These are phyloP conservation scores for Diaporthe sp. DNA, from an alignment of 2,329 filamentous ascomycete species.

Conservation along the genomic window DNA sequence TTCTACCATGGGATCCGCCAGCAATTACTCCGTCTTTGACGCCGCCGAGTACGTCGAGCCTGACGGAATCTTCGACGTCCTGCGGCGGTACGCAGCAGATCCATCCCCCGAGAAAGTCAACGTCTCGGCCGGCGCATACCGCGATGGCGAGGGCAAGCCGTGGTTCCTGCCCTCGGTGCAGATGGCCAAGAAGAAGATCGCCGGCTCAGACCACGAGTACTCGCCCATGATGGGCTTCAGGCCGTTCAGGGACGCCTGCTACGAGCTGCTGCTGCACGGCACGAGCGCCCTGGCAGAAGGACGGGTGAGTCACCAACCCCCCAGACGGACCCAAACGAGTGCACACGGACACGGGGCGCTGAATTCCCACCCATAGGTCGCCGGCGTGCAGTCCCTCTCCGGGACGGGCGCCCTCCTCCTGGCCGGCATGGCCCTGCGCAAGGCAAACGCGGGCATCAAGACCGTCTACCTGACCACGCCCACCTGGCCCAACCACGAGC, in stretches of 20 bases:
- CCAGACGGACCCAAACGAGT: not conserved
- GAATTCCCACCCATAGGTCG: slow-evolving; percentile 1
- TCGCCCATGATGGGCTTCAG: slow-evolving; percentile 53
- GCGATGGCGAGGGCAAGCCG: slow-evolving; percentile 54
- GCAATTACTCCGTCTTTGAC: slow-evolving; percentile 35
- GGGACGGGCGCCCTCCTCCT: slow-evolving; percentile 57
- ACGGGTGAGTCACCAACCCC: slow-evolving; percentile 45
- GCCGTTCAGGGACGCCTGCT: slow-evolving; percentile 50
- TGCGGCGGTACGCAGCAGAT: slow-evolving; percentile 49
- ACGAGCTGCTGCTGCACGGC: slow-evolving; percentile 50
- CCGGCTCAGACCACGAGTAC: slow-evolving; percentile 52
- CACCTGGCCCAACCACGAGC: slow-evolving; percentile 58
- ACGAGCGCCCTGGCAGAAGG: slow-evolving; percentile 46
- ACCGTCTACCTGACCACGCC: slow-evolving; percentile 56
- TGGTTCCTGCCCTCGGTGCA: slow-evolving; percentile 56
- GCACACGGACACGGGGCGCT: not conserved
- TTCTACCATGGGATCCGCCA: slow-evolving; percentile 35
- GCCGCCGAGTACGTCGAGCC: slow-evolving; percentile 38
- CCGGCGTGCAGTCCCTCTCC: slow-evolving; percentile 52
- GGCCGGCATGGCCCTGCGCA: slow-evolving; percentile 50
- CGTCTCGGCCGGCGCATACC: slow-evolving; percentile 55
- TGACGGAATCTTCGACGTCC: slow-evolving; percentile 40
- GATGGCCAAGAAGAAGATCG: slow-evolving; percentile 44
- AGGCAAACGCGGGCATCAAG: slow-evolving; percentile 45
- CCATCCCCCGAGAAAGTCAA: slow-evolving; percentile 51